A percentile compares a stretch with the other conserved stretches of the same genome.
Conservation (phyloP, 2,329 filamentous ascomycete species). For the Pseudocercospora musae region DNA sequence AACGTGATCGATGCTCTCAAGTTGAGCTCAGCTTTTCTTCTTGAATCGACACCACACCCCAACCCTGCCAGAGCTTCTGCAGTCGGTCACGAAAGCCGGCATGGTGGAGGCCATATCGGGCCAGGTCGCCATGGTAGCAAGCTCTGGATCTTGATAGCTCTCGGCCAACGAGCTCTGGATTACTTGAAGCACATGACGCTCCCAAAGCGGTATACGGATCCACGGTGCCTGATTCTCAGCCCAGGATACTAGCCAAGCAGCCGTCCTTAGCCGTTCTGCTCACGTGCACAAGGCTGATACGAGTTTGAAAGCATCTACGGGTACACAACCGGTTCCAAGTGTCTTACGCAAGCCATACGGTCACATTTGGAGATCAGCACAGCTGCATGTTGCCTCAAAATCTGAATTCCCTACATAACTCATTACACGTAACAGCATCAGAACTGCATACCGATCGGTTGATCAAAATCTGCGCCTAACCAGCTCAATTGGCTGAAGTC, state of each 20-base stretch:
- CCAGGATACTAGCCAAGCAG: background rate
- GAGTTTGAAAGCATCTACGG: background rate
- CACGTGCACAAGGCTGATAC: background rate
- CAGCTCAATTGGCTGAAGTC: slow-evolving; percentile 20
- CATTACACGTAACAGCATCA: background rate
- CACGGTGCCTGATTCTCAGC: background rate
- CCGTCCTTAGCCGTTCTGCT: background rate
- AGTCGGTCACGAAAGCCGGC: background rate
- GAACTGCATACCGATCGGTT: slow-evolving; percentile 1
- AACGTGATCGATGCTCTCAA: background rate
- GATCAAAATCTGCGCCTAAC: slow-evolving; percentile 6
- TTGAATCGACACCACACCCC: background rate
- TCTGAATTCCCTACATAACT: background rate
- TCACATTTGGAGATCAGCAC: background rate
- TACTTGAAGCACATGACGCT: background rate
- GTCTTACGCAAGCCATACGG: background rate
- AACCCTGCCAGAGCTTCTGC: background rate
- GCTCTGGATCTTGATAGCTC: background rate
- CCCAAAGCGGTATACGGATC: background rate
- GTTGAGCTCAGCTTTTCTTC: background rate
- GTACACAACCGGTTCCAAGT: background rate
- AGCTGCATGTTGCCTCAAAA: background rate
- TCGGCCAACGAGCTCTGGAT: slow-evolving; percentile 1
- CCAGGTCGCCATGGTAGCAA: background rate
- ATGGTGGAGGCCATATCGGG: background rate